phyloP scores from a whole-genome alignment of 345 rosid species.

The Eucalyptus curtisii region DNA sequence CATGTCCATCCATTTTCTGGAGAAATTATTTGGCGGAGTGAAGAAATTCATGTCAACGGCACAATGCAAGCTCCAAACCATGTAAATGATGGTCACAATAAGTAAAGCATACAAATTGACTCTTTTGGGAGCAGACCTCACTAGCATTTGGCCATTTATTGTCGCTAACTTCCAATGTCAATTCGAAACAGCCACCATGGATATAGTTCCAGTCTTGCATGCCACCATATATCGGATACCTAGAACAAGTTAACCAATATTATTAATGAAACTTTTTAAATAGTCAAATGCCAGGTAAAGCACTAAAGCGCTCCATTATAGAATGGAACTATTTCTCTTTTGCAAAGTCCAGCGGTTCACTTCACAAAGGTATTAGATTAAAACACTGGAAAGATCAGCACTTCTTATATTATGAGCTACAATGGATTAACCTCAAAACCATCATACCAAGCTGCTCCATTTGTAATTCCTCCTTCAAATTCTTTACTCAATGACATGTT shows the following conservation, averaged over 20 bases:
- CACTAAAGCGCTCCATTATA: background rate
- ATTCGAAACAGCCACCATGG: conserved; percentile 87
- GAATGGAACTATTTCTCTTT: background rate
- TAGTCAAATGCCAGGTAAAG: background rate
- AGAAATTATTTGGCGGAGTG: background rate
- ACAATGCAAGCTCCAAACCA: background rate
- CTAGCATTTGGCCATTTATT: conserved; percentile 84
- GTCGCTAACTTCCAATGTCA: conserved; percentile 94
- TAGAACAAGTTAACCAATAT: conserved; percentile 11
- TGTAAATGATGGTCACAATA: background rate
- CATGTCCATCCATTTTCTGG: background rate
- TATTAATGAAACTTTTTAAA: background rate
- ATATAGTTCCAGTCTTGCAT: conserved; percentile 99
- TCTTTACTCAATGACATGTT: conserved; percentile 93
- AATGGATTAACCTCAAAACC: background rate
- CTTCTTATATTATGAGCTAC: background rate
- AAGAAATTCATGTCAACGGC: background rate
- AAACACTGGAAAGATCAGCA: background rate
- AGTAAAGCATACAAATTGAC: background rate
- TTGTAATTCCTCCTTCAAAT: conserved; percentile 83
- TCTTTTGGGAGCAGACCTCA: conserved; percentile 43
- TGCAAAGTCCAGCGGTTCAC: background rate
- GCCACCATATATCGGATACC: conserved; percentile 98
- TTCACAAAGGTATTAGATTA: background rate
- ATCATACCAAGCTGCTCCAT: conserved; percentile 86